Conservation (phyloP, 2,329 filamentous ascomycete species). For the Botrytis byssoidea region DNA sequence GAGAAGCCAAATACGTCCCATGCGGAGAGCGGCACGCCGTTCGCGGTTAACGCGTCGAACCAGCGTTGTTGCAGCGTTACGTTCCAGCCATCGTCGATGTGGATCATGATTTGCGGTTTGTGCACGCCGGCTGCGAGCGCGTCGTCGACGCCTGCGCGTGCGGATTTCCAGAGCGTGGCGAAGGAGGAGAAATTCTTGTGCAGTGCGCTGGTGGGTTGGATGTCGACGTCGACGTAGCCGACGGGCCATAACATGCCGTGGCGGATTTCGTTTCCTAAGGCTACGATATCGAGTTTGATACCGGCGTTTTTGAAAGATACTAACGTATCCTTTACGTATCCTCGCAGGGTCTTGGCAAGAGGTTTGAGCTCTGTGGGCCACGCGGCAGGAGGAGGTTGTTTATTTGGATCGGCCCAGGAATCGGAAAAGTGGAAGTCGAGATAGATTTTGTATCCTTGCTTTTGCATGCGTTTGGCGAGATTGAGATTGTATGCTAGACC, state of each 20-base stretch:
- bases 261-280: slow-evolving; percentile 73
- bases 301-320: slow-evolving; percentile 58
- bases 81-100: slow-evolving; percentile 72
- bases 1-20: slow-evolving; percentile 71
- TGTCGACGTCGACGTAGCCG: slow-evolving; percentile 50
- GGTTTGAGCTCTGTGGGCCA: slow-evolving; percentile 60
- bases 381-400: slow-evolving; percentile 61
- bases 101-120: slow-evolving; percentile 68
- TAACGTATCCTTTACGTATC: slow-evolving; percentile 62
- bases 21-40: slow-evolving; percentile 52
- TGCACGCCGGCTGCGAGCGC: slow-evolving; percentile 47
- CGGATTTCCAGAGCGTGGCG: slow-evolving; percentile 59
- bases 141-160: slow-evolving; percentile 60
- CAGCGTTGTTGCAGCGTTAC: slow-evolving; percentile 59
- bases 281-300: slow-evolving; percentile 60
- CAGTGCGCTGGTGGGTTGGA: slow-evolving; percentile 37
- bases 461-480: slow-evolving; percentile 61
- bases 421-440: slow-evolving; percentile 64
- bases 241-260: slow-evolving; percentile 65
- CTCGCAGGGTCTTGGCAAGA: slow-evolving; percentile 60
- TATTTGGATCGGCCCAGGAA: slow-evolving; percentile 66
- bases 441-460: slow-evolving; percentile 56
- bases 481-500: slow-evolving; percentile 67
- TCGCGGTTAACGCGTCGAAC: slow-evolving; percentile 61
- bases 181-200: slow-evolving; percentile 54